Percentiles rank a stretch among this genome's conserved stretches.
These are phyloP conservation scores for Esteya vermicola DNA, from an alignment of 2,329 filamentous ascomycete genomes.

Conservation along the genomic window DNA sequence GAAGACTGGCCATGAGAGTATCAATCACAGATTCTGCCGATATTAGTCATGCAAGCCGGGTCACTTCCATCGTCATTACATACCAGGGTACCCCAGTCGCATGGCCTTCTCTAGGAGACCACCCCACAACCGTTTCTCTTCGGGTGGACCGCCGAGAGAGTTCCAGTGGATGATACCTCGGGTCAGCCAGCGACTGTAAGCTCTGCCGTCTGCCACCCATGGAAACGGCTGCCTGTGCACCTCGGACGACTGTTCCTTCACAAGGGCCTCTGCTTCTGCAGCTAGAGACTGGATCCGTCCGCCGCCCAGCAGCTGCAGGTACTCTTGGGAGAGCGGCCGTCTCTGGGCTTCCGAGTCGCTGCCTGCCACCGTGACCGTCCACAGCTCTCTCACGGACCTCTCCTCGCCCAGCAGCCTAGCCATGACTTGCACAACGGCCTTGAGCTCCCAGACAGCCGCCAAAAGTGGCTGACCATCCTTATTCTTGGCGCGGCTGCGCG, in stretches of 20 bases:
- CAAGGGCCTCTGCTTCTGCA: constrained; percentile 39
- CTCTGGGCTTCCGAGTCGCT: constrained; percentile 10
- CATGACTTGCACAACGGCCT: constrained; percentile 29
- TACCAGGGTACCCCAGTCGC: constrained; percentile 60
- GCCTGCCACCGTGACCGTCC: constrained; percentile 16
- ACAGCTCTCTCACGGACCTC: constrained; percentile 21
- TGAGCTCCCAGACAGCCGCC: constrained; percentile 28
- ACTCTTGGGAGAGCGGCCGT: constrained; percentile 25
- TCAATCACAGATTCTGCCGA: constrained; percentile 26
- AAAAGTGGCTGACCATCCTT: constrained; percentile 16
- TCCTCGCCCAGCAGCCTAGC: constrained; percentile 25
- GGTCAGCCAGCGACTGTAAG: constrained; percentile 61
- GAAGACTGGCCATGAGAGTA: constrained; percentile 18
- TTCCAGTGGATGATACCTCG: constrained; percentile 40
- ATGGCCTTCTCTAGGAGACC: constrained; percentile 44
- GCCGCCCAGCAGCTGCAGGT: constrained; percentile 30
- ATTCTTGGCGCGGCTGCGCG: constrained; percentile 11
- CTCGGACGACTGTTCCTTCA: constrained; percentile 19
- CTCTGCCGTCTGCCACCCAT: constrained; percentile 52
- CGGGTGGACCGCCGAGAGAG: constrained; percentile 16
- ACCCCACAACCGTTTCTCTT: constrained; percentile 26
- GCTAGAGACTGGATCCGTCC: constrained; percentile 34
- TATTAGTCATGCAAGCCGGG: constrained; percentile 11
- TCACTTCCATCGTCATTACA: constrained; percentile 7
- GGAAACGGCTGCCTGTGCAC: neutral